Percentiles rank a stretch among this genome's conserved stretches.
Conservation (phyloP, 1,284 basidiomycete genomes). For the Kwoniella shivajii region DNA sequence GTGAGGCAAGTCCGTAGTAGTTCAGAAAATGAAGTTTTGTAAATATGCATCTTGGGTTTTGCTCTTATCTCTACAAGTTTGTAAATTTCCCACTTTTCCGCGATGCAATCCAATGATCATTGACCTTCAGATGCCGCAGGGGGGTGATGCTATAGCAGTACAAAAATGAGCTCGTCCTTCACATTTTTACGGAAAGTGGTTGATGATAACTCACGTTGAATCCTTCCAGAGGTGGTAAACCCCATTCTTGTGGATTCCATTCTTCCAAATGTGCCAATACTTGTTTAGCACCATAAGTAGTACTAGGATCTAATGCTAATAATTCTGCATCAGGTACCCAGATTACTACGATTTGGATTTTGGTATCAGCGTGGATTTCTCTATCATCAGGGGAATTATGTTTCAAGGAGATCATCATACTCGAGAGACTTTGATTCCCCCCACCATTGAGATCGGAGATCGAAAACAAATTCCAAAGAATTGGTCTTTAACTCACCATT, state of each 20-base stretch:
- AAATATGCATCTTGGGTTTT: not conserved
- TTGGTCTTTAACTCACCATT: slow-evolving; percentile 38
- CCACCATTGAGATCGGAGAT: too few species aligned
- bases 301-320: slow-evolving; percentile 42
- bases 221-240: slow-evolving; percentile 32
- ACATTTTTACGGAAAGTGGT: too few species aligned
- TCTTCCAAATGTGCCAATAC: slow-evolving; percentile 45
- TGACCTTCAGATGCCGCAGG: too few species aligned
- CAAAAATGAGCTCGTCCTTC: too few species aligned
- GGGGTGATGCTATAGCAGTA: too few species aligned
- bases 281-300: slow-evolving; percentile 46
- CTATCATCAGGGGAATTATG: not conserved
- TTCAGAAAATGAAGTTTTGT: not conserved
- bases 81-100: not conserved
- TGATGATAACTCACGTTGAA: slow-evolving; percentile 19
- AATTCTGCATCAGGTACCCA: slow-evolving; percentile 54
- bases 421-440: too few species aligned
- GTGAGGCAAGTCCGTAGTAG: not conserved
- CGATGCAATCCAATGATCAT: not conserved
- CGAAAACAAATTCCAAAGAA: not conserved
- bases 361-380: too few species aligned
- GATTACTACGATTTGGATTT: slow-evolving; percentile 35
- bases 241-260: slow-evolving; percentile 49
- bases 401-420: not conserved
- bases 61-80: not conserved